Base-by-base conservation (phyloP, 352 stramenopile species). In the Globisporangium ultimum region DNA sequence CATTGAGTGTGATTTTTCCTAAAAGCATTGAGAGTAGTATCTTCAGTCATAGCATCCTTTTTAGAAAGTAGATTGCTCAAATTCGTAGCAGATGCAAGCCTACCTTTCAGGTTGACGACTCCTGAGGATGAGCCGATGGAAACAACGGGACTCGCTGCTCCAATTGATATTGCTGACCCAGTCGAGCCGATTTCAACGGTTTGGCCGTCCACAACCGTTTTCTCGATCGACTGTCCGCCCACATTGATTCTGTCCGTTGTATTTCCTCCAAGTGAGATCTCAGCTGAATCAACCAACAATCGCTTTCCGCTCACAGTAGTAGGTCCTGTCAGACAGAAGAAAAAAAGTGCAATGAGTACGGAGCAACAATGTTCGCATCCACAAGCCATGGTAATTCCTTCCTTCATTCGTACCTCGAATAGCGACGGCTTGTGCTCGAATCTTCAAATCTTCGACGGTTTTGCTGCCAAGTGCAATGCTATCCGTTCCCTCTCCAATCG, bases 1-100 rank as follows among this genome's bases (percentile, higher is more conserved):
- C 80, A 57, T 89, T 91, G 11, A 91, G 28, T 9, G 60, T 84
- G 34, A 91, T 59, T 55, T 76, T 81, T 2, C 80, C 74, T 60
- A 48, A 34, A 24, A 15, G 32, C 21, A 59, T 18, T n/a, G 48
- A 7, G 53, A 10, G 32, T 18, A 38, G 8, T 36, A 5, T 45
- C 24, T 7, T 55, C 2, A 48, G 53, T 36, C 18, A 14, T 11
- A 11, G 28, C 28, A 10, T 10, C 28, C 28, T 36, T 36, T 36
- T 10, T 10, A 36, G 8, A 10, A 6, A 10, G 28, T 36, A 36
- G 28, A 11, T 36, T 10, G 8, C 47, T 20, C 24, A 17, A 13
- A 52, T 15, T 52, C 15, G 13, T 38, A 45, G 15, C 12, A 8
- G 21, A 14, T 9, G 42, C 12, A 7, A 51, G 10, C 4, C 9